Conservation (phyloP, 345 rosid species). For the Turritis glabra region DNA sequence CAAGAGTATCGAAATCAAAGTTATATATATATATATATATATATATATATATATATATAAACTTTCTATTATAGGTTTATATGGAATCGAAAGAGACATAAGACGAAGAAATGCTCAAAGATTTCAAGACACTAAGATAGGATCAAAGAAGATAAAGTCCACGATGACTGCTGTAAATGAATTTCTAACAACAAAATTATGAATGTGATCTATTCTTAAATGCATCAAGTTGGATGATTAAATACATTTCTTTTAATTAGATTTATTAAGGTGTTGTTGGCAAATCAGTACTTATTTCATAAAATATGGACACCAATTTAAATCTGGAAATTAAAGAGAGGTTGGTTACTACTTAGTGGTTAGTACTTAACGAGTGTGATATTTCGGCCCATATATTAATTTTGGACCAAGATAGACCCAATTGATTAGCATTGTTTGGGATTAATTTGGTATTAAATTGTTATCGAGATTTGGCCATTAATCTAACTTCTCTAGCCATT, state of each 20-base stretch:
- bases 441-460: background rate
- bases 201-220: background rate
- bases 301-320: background rate
- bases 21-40: background rate
- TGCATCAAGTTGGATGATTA: conserved; percentile 12
- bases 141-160: conserved; percentile 28
- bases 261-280: background rate
- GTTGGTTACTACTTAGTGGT: too few relatives aligned
- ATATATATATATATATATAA: too few relatives aligned
- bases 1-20: conserved; percentile 6
- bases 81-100: background rate
- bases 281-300: background rate
- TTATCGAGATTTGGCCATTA: background rate
- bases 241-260: conserved; percentile 4
- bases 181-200: conserved; percentile 5
- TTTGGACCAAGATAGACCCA: background rate
- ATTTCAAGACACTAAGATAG: background rate
- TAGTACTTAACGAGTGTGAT: background rate
- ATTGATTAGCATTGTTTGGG: background rate
- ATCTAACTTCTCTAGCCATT: background rate
- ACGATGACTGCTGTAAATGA: background rate
- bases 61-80: background rate
- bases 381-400: conserved; percentile 16
- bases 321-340: background rate
- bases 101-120: conserved; percentile 13